These are phyloP conservation scores for Nemania sp. DNA, from an alignment of 2,329 filamentous ascomycete species.

Conservation along the genomic window DNA sequence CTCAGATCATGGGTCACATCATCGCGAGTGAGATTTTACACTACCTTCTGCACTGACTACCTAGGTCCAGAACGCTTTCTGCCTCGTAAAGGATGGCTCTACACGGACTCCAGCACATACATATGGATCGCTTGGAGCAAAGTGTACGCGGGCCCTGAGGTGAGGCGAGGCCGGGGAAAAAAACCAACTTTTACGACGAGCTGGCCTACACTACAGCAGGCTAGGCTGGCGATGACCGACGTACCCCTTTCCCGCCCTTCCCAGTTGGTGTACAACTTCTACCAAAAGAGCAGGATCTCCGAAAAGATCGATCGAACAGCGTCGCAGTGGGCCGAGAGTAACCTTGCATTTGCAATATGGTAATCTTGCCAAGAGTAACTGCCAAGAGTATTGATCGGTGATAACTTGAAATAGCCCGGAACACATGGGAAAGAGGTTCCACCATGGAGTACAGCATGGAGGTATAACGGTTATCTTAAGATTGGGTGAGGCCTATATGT, in stretches of 20 bases:
- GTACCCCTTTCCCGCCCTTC: background rate
- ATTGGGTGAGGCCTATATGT: slow-evolving; percentile 9
- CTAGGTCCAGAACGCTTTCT: slow-evolving; percentile 13
- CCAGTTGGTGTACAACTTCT: background rate
- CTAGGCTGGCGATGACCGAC: background rate
- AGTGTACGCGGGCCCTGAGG: background rate
- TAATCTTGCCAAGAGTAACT: slow-evolving; percentile 5
- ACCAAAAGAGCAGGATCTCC: slow-evolving; percentile 15
- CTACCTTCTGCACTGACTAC: background rate
- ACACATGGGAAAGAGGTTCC: background rate
- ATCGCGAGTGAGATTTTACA: background rate
- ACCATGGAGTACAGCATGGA: background rate
- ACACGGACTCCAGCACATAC: background rate
- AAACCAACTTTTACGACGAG: background rate
- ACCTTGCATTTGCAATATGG: background rate
- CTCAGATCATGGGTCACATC: background rate
- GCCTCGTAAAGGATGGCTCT: background rate
- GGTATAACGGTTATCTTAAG: slow-evolving; percentile 12
- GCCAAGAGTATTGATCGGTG: background rate
- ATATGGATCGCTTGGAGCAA: slow-evolving; percentile 3
- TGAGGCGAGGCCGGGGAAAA: background rate
- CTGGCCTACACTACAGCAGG: slow-evolving; percentile 12
- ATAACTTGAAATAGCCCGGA: background rate
- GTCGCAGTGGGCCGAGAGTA: background rate
- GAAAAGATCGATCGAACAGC: slow-evolving; percentile 6